phyloP scores from a whole-genome alignment of 2,329 filamentous ascomycete genomes.

The Thelonectria olida region DNA sequence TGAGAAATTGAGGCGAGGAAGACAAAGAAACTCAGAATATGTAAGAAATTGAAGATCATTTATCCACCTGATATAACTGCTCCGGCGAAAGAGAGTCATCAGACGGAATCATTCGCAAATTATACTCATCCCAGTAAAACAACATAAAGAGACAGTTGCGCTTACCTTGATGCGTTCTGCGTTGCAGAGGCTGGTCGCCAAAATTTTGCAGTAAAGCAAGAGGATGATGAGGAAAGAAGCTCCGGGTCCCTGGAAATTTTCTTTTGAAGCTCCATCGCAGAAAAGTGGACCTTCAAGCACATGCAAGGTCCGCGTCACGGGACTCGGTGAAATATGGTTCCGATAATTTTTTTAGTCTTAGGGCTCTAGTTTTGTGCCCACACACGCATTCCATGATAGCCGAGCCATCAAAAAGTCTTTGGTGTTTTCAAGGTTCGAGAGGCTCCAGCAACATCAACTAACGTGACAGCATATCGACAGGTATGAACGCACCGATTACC shows the following conservation, averaged over 20 bases:
- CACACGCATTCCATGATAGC: conserved; percentile 46
- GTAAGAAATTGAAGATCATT: conserved; percentile 97
- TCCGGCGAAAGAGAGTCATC: conserved; percentile 91
- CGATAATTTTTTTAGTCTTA: conserved; percentile 49
- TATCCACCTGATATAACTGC: conserved; percentile 79
- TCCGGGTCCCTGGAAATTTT: conserved; percentile 23
- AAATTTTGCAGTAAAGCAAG: neutral
- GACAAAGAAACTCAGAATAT: conserved; percentile 81
- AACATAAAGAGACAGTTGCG: conserved; percentile 12
- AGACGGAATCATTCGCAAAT: conserved; percentile 97
- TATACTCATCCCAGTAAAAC: conserved; percentile 78
- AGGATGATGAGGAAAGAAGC: neutral
- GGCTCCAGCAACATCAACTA: conserved; percentile 50
- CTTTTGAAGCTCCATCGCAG: conserved; percentile 39
- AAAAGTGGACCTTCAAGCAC: conserved; percentile 32
- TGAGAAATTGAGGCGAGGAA: conserved; percentile 35
- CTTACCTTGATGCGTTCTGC: conserved; percentile 43
- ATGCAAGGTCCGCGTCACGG: conserved; percentile 1
- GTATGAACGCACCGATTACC: conserved; percentile 47
- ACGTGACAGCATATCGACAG: conserved; percentile 51
- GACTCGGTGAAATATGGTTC: conserved; percentile 41
- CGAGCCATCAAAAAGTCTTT: conserved; percentile 54
- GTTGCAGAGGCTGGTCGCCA: neutral
- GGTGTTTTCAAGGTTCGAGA: conserved; percentile 49
- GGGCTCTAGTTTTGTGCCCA: conserved; percentile 54